Conservation (phyloP, 305 asterid species). For the Fraxinus xanthoxyloides region DNA sequence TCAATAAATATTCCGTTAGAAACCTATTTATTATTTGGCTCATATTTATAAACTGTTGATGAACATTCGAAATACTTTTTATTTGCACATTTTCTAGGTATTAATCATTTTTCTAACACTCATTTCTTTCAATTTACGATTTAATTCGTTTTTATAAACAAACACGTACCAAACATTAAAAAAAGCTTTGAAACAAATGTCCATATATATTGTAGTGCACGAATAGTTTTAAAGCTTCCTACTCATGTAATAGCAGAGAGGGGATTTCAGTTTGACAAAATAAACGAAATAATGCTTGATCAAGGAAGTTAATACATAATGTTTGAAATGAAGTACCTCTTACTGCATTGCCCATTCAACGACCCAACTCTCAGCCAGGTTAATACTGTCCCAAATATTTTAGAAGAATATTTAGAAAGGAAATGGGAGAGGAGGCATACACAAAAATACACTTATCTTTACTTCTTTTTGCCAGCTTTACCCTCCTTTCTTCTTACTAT, state of each 20-base stretch:
- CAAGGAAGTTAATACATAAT: neutral
- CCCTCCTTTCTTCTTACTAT: constrained; percentile 93
- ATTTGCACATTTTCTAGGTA: no score
- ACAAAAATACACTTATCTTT: constrained; percentile 16
- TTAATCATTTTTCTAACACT: neutral
- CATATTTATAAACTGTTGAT: no score
- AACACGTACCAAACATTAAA: no score
- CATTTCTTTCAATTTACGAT: neutral
- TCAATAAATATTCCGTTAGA: neutral
- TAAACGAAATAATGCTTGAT: neutral
- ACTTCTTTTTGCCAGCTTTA: constrained; percentile 94
- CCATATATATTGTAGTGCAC: neutral
- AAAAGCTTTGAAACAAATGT: neutral
- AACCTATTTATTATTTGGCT: neutral
- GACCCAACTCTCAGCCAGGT: neutral
- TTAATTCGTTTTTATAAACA: neutral
- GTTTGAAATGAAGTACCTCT: neutral
- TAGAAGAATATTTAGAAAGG: constrained; percentile 25
- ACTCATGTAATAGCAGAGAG: neutral
- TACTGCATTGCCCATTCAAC: neutral
- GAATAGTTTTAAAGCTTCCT: neutral
- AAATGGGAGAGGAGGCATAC: constrained; percentile 1
- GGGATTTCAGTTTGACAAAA: neutral
- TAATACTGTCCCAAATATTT: constrained; percentile 2
- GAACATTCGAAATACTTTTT: neutral